A percentile compares a stretch with the other conserved stretches of the same genome.
These are phyloP conservation scores for Diplodia seriata DNA, from an alignment of 2,329 filamentous ascomycete species.

Conservation along the genomic window DNA sequence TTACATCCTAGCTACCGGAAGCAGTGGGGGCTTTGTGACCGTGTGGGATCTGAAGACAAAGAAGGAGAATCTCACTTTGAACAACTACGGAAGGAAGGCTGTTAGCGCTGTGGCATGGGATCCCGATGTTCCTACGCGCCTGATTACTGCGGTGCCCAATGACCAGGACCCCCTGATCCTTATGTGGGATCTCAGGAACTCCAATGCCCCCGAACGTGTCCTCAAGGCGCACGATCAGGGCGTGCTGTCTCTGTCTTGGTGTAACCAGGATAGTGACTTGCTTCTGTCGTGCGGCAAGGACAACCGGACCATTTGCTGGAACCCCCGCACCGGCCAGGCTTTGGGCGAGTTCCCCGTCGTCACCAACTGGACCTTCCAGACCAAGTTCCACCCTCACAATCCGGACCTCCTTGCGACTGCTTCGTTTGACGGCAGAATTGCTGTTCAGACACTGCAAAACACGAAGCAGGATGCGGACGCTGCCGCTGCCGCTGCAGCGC, in stretches of 20 bases:
- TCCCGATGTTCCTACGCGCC: constrained; percentile 88
- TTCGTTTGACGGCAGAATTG: constrained; percentile 96
- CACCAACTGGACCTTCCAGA: constrained; percentile 99
- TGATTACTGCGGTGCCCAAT: constrained; percentile 89
- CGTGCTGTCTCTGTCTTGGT: constrained; percentile 94
- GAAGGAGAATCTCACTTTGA: constrained; percentile 94
- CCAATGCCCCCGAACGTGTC: constrained; percentile 88
- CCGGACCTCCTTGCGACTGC: constrained; percentile 92
- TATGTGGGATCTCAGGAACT: constrained; percentile 95
- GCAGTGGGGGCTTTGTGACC: constrained; percentile 91
- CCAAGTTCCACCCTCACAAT: constrained; percentile 91
- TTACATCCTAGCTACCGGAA: constrained; percentile 94
- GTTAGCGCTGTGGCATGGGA: constrained; percentile 98
- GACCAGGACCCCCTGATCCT: constrained; percentile 88
- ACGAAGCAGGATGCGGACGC: constrained; percentile 76
- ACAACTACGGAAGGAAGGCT: constrained; percentile 85
- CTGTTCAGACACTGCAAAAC: constrained; percentile 91
- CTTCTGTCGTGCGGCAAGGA: constrained; percentile 95
- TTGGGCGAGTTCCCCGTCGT: constrained; percentile 95
- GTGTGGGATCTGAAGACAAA: constrained; percentile 99
- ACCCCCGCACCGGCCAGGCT: constrained; percentile 85
- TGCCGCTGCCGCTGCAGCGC: constrained; percentile 69
- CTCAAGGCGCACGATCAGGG: constrained; percentile 94
- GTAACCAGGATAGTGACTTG: constrained; percentile 84
- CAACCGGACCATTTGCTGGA: constrained; percentile 95